These are phyloP conservation scores for Aspergillus hiratsukae DNA, from an alignment of 2,329 filamentous ascomycete species.

Conservation along the genomic window DNA sequence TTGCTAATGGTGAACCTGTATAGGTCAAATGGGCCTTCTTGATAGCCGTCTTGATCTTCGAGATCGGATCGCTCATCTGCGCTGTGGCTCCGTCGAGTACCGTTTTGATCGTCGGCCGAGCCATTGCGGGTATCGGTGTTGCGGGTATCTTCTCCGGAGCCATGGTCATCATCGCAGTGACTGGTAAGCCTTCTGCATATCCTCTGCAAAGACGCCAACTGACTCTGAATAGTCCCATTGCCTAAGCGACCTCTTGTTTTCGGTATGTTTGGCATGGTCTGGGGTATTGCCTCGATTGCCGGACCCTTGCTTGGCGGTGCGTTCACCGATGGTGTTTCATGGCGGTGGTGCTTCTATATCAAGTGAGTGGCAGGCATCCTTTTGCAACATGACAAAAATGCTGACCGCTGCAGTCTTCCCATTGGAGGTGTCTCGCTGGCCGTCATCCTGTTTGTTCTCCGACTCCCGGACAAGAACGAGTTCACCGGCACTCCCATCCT, in stretches of 20 bases:
- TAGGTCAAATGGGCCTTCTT: slow-evolving; percentile 36
- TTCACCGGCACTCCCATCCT: slow-evolving; percentile 28
- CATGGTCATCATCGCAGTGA: slow-evolving; percentile 23
- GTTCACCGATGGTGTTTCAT: slow-evolving; percentile 39
- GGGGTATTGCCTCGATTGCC: slow-evolving; percentile 48
- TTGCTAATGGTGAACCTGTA: slow-evolving; percentile 33
- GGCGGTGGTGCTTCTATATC: slow-evolving; percentile 44
- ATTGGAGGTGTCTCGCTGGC: slow-evolving; percentile 38
- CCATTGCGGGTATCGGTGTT: slow-evolving; percentile 33
- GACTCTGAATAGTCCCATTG: slow-evolving; percentile 43
- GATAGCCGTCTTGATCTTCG: slow-evolving; percentile 32
- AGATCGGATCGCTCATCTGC: slow-evolving; percentile 36
- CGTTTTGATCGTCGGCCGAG: slow-evolving; percentile 34
- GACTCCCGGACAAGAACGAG: slow-evolving; percentile 35
- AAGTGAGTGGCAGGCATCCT: slow-evolving; percentile 20
- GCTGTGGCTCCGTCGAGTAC: slow-evolving; percentile 30
- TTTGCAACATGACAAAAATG: neutral
- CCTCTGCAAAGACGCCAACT: neutral
- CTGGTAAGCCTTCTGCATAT: neutral
- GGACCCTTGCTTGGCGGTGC: slow-evolving; percentile 43
- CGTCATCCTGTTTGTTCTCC: slow-evolving; percentile 47
- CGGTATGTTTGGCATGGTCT: slow-evolving; percentile 51
- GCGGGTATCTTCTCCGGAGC: slow-evolving; percentile 33
- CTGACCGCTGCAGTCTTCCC: slow-evolving; percentile 22
- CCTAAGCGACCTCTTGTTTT: slow-evolving; percentile 45